phyloP scores from a whole-genome alignment of 2,329 filamentous ascomycete species.

The Aphanoascus verrucosus region DNA sequence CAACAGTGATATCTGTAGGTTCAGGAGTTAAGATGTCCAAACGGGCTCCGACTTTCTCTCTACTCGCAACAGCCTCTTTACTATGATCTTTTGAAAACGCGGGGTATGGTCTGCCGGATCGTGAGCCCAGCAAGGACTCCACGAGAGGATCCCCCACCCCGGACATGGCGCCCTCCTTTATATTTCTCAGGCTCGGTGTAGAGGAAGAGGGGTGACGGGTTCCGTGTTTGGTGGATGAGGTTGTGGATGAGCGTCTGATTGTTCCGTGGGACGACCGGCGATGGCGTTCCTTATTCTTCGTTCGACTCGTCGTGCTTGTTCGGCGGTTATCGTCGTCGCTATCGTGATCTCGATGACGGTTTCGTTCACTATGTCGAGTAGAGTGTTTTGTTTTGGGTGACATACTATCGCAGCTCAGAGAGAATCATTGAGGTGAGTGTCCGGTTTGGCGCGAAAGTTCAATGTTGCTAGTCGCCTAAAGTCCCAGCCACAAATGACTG shows the following conservation, averaged over 20 bases:
- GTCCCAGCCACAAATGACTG: conserved; percentile 11
- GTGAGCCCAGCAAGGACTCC: conserved; percentile 35
- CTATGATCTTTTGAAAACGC: conserved; percentile 82
- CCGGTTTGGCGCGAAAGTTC: conserved; percentile 17
- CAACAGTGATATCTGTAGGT: conserved; percentile 52
- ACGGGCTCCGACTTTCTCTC: conserved; percentile 38
- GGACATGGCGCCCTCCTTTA: conserved; percentile 14
- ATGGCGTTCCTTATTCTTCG: conserved; percentile 16
- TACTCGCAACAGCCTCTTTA: conserved; percentile 67
- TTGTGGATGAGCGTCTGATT: conserved; percentile 9
- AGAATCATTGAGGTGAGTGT: conserved; percentile 18
- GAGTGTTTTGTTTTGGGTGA: conserved; percentile 30
- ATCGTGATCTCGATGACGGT: conserved; percentile 22
- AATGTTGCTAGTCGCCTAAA: conserved; percentile 1
- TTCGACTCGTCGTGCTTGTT: conserved; percentile 8
- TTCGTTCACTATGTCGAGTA: conserved; percentile 28
- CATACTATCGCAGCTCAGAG: conserved; percentile 21
- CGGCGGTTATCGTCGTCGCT: conserved; percentile 11
- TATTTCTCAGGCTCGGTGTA: conserved; percentile 15
- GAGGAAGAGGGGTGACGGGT: conserved; percentile 18
- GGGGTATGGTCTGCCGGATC: conserved; percentile 58
- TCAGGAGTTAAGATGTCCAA: conserved; percentile 54
- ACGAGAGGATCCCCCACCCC: conserved; percentile 11
- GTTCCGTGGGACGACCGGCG: conserved; percentile 25
- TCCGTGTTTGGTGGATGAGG: conserved; percentile 8